Conservation (phyloP, 2,329 filamentous ascomycete genomes). For the Davidsoniella virescens region DNA sequence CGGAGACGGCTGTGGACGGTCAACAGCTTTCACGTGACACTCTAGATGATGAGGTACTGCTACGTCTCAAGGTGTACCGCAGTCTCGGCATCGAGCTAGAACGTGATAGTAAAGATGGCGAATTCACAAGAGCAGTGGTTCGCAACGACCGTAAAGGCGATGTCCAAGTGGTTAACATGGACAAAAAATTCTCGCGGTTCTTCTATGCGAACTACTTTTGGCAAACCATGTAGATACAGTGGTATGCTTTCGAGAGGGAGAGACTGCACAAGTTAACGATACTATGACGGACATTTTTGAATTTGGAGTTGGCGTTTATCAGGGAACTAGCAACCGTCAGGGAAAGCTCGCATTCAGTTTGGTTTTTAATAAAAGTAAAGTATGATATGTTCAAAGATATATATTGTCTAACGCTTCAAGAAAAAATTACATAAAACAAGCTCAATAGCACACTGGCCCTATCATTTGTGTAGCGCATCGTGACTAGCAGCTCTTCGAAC, state of each 20-base stretch:
- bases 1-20: slow-evolving; percentile 17
- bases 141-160: slow-evolving; percentile 76
- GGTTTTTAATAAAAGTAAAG: background rate
- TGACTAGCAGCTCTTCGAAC: slow-evolving; percentile 3
- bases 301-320: background rate
- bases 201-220: slow-evolving; percentile 97
- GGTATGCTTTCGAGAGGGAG: slow-evolving; percentile 3
- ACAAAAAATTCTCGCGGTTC: slow-evolving; percentile 76
- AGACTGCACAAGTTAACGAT: slow-evolving; percentile 2
- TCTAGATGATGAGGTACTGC: slow-evolving; percentile 46
- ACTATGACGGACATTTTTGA: slow-evolving; percentile 3
- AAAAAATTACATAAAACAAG: background rate
- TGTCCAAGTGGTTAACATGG: slow-evolving; percentile 87
- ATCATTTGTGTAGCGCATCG: slow-evolving; percentile 6
- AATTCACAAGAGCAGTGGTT: slow-evolving; percentile 74
- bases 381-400: background rate
- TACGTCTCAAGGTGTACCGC: slow-evolving; percentile 82
- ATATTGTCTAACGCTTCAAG: background rate
- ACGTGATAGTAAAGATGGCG: slow-evolving; percentile 53
- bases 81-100: slow-evolving; percentile 83
- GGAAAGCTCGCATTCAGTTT: background rate
- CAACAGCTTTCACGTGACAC: slow-evolving; percentile 21
- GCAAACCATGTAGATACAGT: slow-evolving; percentile 49
- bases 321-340: background rate
- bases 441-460: background rate